A percentile compares a stretch with the other conserved stretches of the same genome.
These are phyloP conservation scores for Leccinum aurantiacum DNA, from an alignment of 768 basidiomycete species.

Conservation along the genomic window DNA sequence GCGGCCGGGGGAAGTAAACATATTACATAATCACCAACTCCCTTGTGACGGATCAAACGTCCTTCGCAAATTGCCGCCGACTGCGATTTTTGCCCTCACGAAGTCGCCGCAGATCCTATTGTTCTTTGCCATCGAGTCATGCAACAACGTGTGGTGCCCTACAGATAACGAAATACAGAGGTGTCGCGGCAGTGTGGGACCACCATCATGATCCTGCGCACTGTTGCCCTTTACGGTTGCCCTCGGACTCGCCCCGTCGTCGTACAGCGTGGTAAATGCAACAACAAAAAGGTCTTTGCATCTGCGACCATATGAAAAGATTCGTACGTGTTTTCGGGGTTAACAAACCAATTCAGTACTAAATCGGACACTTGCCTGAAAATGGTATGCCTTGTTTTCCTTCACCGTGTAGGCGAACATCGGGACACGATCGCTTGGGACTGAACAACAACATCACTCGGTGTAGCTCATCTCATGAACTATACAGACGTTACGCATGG, in stretches of 20 bases:
- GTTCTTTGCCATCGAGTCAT: not conserved
- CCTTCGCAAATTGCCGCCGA: not conserved
- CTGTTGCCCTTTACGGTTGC: not conserved
- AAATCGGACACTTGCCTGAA: constrained; percentile 14
- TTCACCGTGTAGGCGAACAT: not conserved
- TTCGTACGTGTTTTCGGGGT: constrained; percentile 2
- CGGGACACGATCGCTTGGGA: not conserved
- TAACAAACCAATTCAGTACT: constrained; percentile 1
- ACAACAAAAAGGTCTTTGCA: not conserved
- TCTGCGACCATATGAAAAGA: constrained; percentile 11
- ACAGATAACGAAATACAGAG: not conserved
- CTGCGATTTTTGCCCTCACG: constrained; percentile 1
- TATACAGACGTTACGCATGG: not conserved
- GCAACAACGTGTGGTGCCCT: not conserved
- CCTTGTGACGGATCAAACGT: not conserved
- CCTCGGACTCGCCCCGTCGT: not conserved
- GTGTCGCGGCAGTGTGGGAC: not conserved
- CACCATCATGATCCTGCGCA: not conserved
- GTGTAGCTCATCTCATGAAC: not conserved
- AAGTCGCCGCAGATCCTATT: constrained; percentile 1
- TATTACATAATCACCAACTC: constrained; percentile 17
- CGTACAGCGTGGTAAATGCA: not conserved
- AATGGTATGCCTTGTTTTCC: constrained; percentile 24
- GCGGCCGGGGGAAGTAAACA: not conserved
- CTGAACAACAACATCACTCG: not conserved